Conservation (phyloP, 805 yeast species). For the Zygoascus flipseniorum region DNA sequence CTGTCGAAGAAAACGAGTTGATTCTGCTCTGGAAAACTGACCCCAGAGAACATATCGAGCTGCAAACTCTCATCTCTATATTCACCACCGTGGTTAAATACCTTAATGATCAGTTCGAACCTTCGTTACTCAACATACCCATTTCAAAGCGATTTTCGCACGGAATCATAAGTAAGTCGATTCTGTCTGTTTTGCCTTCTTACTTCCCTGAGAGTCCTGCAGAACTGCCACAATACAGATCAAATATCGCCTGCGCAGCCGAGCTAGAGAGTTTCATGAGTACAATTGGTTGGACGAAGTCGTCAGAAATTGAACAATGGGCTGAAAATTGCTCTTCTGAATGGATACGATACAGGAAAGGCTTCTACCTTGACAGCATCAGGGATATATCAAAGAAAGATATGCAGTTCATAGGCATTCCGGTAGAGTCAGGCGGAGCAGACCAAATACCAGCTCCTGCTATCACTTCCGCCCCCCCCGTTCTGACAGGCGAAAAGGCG, state of each 20-base stretch:
- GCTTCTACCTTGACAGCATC: constrained; percentile 10
- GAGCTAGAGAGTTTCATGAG: constrained; percentile 12
- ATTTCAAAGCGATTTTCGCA: constrained; percentile 13
- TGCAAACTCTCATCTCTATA: constrained; percentile 6
- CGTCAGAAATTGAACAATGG: constrained; percentile 16
- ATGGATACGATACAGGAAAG: constrained; percentile 15
- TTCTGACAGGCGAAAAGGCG: neutral
- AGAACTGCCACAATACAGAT: constrained; percentile 10
- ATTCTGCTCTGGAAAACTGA: neutral
- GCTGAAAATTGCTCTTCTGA: constrained; percentile 12
- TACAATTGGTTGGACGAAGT: constrained; percentile 10
- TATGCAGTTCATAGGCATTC: neutral
- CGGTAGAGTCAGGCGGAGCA: neutral
- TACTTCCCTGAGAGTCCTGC: constrained; percentile 15
- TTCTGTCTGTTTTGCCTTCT: constrained; percentile 9
- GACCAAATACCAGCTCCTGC: neutral
- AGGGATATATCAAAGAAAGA: constrained; percentile 2
- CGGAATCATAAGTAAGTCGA: constrained; percentile 2
- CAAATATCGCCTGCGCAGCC: constrained; percentile 8
- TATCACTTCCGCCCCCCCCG: neutral
- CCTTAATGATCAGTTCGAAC: constrained; percentile 8
- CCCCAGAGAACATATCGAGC: neutral
- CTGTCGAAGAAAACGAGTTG: neutral
- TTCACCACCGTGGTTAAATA: constrained; percentile 7
- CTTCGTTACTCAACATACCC: constrained; percentile 1